Base-by-base conservation (phyloP, 805 yeast species). In the Kodamaea leandrae region DNA sequence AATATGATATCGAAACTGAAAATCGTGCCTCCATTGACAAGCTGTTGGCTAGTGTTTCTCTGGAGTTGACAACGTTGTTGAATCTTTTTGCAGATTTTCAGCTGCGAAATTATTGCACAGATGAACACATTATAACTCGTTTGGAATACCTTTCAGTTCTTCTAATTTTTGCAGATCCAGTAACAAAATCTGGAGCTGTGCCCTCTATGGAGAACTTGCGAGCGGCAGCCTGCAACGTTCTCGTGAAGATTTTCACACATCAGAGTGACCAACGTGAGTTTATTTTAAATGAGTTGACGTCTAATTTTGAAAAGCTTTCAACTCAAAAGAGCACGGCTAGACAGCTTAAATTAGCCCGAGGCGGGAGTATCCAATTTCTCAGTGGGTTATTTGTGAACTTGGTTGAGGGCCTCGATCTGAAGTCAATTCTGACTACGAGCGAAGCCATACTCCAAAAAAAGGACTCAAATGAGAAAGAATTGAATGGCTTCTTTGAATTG, bases 241-340 rank as follows among this genome's bases (percentile, higher is more conserved):
- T 26, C 32, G 64, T 13, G 52, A 56, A 39, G 28, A 61, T 79
- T 8, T 80, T 76, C 52, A 51, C 36, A 18, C 54, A 25, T 55
- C 52, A 14, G 54, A 68, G 36, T 1, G 74, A 71, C 29, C 95
- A 87, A 51, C 62, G 85, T 41, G 59, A 61, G 1, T 83, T 81
- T 52, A 69, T 87, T 4, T 50, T 86, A 6, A 74, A 74, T 39
- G 93, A 87, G 54, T 50, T 84, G 2, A 50, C 83, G 9, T 59
- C 71, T 2, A 74, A 73, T 41, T 60, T 80, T 39, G 77, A 75
- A 35, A 68, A 64, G 16, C 50, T 81, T 3, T 76, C 85, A 0
- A 58, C 63, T 0, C 66, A 67, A 20, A 80, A 76, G 48, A 30
- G 57, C 0, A 43, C 50, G 4, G 68, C 80, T 0, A 63, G 80